A percentile compares a stretch with the other conserved stretches of the same genome.
Conservation (phyloP, 345 rosid species). For the Tarenaya hassleriana region DNA sequence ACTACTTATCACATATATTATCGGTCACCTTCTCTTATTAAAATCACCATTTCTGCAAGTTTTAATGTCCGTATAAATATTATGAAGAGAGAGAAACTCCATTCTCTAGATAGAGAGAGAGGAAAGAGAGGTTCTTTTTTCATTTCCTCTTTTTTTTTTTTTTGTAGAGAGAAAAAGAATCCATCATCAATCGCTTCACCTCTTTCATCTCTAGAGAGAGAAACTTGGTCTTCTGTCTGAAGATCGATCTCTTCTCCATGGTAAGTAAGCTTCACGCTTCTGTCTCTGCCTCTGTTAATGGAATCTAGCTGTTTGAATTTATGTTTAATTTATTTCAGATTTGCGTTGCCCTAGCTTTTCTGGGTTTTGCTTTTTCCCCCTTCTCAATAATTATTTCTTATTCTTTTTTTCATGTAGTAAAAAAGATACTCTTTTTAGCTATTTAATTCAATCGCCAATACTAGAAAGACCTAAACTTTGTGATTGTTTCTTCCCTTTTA, state of each 20-base stretch:
- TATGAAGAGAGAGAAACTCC: conserved; percentile 27
- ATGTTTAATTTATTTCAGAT: conserved; percentile 6
- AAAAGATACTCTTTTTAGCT: conserved; percentile 39
- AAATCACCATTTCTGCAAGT: conserved; percentile 37
- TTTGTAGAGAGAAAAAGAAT: conserved; percentile 25
- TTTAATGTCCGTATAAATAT: conserved; percentile 33
- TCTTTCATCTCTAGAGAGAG: conserved; percentile 22
- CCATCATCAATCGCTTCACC: conserved; percentile 26
- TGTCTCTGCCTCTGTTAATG: conserved; percentile 32
- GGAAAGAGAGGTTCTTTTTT: conserved; percentile 16
- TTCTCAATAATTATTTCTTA: conserved; percentile 19
- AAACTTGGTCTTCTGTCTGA: conserved; percentile 20
- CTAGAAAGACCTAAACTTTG: conserved; percentile 26
- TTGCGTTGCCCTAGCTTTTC: conserved; percentile 21
- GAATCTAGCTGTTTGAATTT: conserved; percentile 36
- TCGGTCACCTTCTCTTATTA: conserved; percentile 41
- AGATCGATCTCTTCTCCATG: conserved; percentile 26
- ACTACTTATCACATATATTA: conserved; percentile 12
- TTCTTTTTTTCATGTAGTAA: conserved; percentile 25
- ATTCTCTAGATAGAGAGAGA: conserved; percentile 19
- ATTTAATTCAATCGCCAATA: conserved; percentile 28
- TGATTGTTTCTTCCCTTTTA: conserved; percentile 8
- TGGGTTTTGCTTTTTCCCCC: conserved; percentile 14
- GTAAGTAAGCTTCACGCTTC: conserved; percentile 27
- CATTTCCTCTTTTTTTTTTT: conserved; percentile 18